These are phyloP conservation scores for Imleria badia DNA, from an alignment of 768 basidiomycete species.

Conservation along the genomic window DNA sequence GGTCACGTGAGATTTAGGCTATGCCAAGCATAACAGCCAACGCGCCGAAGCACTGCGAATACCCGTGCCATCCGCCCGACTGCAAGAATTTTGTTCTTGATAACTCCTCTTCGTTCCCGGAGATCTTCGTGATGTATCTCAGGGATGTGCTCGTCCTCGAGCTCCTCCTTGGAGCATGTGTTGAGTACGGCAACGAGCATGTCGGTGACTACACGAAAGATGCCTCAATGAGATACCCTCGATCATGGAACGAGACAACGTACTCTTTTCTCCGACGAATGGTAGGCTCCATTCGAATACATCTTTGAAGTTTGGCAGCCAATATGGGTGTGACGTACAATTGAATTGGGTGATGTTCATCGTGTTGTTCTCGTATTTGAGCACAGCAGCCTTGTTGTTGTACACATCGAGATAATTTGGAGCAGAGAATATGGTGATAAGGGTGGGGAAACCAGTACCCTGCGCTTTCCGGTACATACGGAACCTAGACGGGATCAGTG, in stretches of 20 bases:
- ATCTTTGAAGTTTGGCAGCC: conserved; percentile 97
- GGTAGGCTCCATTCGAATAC: conserved; percentile 98
- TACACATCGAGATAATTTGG: conserved; percentile 97
- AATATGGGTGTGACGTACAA: conserved; percentile 81
- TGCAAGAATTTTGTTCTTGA: conserved; percentile 74
- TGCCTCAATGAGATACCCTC: background rate
- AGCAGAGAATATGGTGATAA: conserved; percentile 97
- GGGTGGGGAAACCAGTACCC: conserved; percentile 90
- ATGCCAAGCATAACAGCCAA: background rate
- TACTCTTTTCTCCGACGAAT: conserved; percentile 96
- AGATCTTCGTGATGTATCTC: conserved; percentile 28
- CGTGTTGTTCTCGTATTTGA: conserved; percentile 96
- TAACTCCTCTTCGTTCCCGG: conserved; percentile 49
- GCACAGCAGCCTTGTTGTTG: conserved; percentile 93
- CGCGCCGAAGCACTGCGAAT: conserved; percentile 64
- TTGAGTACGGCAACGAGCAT: conserved; percentile 97
- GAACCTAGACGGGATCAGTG: conserved; percentile 46
- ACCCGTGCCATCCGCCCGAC: conserved; percentile 69
- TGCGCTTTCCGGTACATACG: conserved; percentile 95
- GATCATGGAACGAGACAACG: conserved; percentile 30
- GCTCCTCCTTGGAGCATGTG: conserved; percentile 93
- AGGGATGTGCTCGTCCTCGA: conserved; percentile 64
- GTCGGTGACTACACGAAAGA: conserved; percentile 71
- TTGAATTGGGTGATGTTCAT: conserved; percentile 93
- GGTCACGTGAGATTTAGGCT: background rate